Evolutionary conservation across 305 asterid genomes (phyloP).

Genomic region (Plantago lanceolata): DNA sequence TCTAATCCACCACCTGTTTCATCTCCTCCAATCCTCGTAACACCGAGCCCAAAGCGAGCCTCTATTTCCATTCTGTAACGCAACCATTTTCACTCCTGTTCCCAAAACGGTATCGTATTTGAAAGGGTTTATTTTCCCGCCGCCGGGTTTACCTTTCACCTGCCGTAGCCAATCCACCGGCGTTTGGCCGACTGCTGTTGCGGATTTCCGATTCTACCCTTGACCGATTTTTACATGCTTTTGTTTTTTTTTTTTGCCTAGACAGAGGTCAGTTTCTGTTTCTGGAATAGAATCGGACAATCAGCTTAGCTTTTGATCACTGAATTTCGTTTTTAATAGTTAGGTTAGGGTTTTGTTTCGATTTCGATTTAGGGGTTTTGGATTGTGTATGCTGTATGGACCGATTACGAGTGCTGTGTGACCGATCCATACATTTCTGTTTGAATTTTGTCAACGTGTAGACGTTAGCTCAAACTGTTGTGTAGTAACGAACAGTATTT

Average conservation of each 20-base stretch:
- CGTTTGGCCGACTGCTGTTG: slow-evolving; percentile 33
- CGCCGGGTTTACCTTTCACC: slow-evolving; percentile 43
- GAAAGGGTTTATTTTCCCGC: slow-evolving; percentile 51
- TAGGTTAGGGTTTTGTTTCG: slow-evolving; percentile 40
- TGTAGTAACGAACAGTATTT: neutral
- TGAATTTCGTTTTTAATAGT: slow-evolving; percentile 15
- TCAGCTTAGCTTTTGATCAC: slow-evolving; percentile 26
- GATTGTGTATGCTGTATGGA: slow-evolving; percentile 13
- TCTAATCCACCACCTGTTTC: neutral
- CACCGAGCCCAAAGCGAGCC: neutral
- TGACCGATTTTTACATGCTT: slow-evolving; percentile 29
- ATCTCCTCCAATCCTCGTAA: neutral
- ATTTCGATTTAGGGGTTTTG: slow-evolving; percentile 42
- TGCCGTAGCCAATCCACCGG: slow-evolving; percentile 30
- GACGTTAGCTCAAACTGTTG: slow-evolving; percentile 4
- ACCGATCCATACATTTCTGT: slow-evolving; percentile 37
- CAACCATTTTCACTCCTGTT: neutral
- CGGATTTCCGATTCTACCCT: slow-evolving; percentile 43
- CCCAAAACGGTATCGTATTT: slow-evolving; percentile 44
- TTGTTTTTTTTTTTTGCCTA: slow-evolving; percentile 28
- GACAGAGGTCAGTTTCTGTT: slow-evolving; percentile 40
- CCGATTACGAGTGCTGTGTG: slow-evolving; percentile 28
- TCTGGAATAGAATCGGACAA: slow-evolving; percentile 19
- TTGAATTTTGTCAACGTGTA: slow-evolving; percentile 17
- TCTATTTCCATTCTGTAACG: neutral